These are phyloP conservation scores for Erucastrum elatum DNA, from an alignment of 345 rosid genomes.

Conservation along the genomic window DNA sequence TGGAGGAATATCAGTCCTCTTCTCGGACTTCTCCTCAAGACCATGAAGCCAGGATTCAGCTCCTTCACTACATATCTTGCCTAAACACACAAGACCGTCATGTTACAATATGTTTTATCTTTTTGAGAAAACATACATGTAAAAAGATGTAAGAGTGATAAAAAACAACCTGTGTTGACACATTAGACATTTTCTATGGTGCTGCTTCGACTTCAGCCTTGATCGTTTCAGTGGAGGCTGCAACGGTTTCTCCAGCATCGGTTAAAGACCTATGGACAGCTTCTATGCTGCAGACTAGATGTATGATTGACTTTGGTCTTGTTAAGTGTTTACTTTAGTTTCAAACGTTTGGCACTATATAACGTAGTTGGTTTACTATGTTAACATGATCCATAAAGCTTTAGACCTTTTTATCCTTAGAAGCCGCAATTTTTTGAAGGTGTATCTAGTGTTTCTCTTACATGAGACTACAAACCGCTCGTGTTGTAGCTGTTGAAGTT, in stretches of 20 bases:
- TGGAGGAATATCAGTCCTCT: conserved; percentile 32
- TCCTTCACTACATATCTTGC: conserved; percentile 19
- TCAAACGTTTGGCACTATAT: no score
- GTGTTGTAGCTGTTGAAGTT: no score
- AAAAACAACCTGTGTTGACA: conserved; percentile 29
- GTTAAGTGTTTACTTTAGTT: no score
- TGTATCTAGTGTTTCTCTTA: no score
- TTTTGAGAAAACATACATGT: background rate
- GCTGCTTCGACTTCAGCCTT: conserved; percentile 28
- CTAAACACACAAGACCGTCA: conserved; percentile 19
- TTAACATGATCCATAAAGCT: no score
- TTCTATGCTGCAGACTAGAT: no score
- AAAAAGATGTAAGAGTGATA: background rate
- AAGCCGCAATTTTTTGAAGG: no score
- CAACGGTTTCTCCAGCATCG: conserved; percentile 11
- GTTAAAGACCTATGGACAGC: conserved; percentile 9
- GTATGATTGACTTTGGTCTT: no score
- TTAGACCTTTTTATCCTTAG: no score
- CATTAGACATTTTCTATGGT: conserved; percentile 16
- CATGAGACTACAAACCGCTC: no score
- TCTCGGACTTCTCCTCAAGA: conserved; percentile 16
- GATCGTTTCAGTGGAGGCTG: conserved; percentile 22
- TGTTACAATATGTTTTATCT: background rate
- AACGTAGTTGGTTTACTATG: no score
- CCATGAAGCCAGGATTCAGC: background rate